Evolutionary conservation across 2,329 filamentous ascomycete genomes (phyloP).

Genomic region (Penicillium corylophilum): DNA sequence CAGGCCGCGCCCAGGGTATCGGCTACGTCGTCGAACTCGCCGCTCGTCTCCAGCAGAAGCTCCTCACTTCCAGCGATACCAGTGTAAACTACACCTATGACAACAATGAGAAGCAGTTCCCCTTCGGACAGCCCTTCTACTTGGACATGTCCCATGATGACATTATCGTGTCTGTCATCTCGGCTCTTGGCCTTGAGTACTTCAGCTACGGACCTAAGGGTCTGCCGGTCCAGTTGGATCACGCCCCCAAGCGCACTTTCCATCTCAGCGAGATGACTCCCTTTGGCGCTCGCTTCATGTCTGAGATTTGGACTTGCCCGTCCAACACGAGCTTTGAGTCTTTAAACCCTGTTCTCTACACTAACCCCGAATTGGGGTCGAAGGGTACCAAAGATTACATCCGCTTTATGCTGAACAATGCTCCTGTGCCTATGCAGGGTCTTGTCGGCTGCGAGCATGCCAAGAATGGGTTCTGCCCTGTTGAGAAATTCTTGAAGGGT

Average conservation of each 20-base stretch:
- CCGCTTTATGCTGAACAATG: conserved; percentile 32
- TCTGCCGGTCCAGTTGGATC: conserved; percentile 26
- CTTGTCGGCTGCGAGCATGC: conserved; percentile 25
- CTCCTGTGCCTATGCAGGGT: conserved; percentile 29
- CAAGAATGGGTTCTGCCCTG: conserved; percentile 30
- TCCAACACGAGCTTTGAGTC: conserved; percentile 24
- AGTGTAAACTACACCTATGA: conserved; percentile 54
- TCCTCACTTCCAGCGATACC: conserved; percentile 50
- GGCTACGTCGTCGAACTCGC: conserved; percentile 55
- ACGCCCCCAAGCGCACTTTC: conserved; percentile 51
- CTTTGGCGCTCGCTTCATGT: conserved; percentile 55
- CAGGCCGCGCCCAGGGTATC: conserved; percentile 53
- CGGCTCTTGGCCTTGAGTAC: conserved; percentile 56
- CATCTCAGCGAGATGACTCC: conserved; percentile 53
- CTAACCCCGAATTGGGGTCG: conserved; percentile 25
- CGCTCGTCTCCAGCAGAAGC: conserved; percentile 48
- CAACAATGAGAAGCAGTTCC: conserved; percentile 48
- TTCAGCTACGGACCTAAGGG: conserved; percentile 39
- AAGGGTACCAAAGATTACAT: conserved; percentile 25
- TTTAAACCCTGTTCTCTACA: conserved; percentile 35
- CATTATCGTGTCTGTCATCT: conserved; percentile 51
- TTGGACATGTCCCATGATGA: conserved; percentile 57
- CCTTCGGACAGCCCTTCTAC: conserved; percentile 51
- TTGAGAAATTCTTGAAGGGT: conserved; percentile 27
- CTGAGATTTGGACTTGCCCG: conserved; percentile 56